Evolutionary conservation across 2,329 filamentous ascomycete genomes (phyloP).

Genomic region (Stylonectria norvegica): DNA sequence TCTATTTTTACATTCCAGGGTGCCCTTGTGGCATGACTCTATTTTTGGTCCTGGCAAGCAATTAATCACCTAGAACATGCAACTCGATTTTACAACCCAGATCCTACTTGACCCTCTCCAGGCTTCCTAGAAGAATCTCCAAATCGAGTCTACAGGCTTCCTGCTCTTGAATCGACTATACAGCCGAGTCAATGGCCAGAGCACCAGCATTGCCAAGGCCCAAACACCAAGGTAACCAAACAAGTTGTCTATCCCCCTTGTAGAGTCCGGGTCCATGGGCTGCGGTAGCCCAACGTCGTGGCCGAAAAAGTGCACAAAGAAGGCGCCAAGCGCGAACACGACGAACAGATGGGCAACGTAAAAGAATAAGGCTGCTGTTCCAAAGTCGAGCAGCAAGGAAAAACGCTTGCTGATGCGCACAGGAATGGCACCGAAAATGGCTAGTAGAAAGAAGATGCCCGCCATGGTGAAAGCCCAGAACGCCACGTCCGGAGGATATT

Average conservation of each 20-base stretch:
- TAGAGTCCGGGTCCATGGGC: constrained; percentile 23
- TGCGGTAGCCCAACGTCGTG: constrained; percentile 29
- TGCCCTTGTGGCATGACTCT: too few species aligned
- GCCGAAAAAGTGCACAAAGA: constrained; percentile 33
- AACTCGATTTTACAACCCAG: too few species aligned
- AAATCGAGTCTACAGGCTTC: constrained; percentile 41
- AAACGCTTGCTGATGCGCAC: constrained; percentile 27
- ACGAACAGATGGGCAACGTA: constrained; percentile 40
- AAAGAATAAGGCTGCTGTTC: constrained; percentile 46
- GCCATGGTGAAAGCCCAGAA: constrained; percentile 42
- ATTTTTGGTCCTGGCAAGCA: too few species aligned
- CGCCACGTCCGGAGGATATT: constrained; percentile 46
- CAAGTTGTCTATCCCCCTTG: constrained; percentile 35
- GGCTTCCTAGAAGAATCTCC: constrained; percentile 42
- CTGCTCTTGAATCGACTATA: constrained; percentile 43
- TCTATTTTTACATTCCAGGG: too few species aligned
- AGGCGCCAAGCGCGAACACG: constrained; percentile 26
- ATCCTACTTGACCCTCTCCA: too few species aligned
- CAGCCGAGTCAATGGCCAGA: constrained; percentile 41
- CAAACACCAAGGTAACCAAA: constrained; percentile 38
- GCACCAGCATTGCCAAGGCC: constrained; percentile 32
- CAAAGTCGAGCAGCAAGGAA: constrained; percentile 39
- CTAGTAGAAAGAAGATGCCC: constrained; percentile 38
- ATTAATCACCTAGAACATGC: too few species aligned
- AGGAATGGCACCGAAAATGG: constrained; percentile 35